phyloP scores from a whole-genome alignment of 75 land plant species.

The Sequoiadendron giganteum region DNA sequence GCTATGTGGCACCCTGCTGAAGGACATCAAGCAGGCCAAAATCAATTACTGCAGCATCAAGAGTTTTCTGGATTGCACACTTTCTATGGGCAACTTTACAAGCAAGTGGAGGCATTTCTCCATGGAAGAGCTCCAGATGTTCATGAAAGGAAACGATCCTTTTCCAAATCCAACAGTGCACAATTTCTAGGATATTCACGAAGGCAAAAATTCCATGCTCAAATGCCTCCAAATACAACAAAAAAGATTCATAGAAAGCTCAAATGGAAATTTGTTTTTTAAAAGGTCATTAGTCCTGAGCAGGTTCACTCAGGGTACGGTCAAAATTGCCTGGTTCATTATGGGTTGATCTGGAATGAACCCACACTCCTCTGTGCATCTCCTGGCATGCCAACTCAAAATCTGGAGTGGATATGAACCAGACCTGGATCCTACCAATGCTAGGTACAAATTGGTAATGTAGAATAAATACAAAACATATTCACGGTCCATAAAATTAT shows the following conservation, averaged over 20 bases:
- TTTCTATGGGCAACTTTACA: neutral
- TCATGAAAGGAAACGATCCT: conserved; percentile 33
- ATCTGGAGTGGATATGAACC: no score
- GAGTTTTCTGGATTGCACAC: conserved; percentile 21
- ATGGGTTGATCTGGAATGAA: no score
- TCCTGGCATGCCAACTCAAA: no score
- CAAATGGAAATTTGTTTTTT: neutral
- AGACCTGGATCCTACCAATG: no score
- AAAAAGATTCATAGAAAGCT: conserved; percentile 18
- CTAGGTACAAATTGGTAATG: no score
- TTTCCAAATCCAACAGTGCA: conserved; percentile 17
- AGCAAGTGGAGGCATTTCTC: conserved; percentile 20
- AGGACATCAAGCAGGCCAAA: conserved; percentile 32
- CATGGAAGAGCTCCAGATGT: conserved; percentile 22
- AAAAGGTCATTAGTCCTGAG: no score
- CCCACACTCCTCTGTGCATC: no score
- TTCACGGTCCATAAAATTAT: no score
- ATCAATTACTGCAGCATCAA: conserved; percentile 23
- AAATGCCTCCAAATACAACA: conserved; percentile 6
- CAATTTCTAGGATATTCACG: conserved; percentile 28
- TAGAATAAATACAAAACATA: no score
- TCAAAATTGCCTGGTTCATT: no score
- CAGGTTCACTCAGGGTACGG: no score
- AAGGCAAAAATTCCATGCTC: conserved; percentile 15
- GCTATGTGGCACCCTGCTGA: conserved; percentile 37